Base-by-base conservation (phyloP, 2,329 filamentous ascomycete genomes). In the Alternaria longipes region DNA sequence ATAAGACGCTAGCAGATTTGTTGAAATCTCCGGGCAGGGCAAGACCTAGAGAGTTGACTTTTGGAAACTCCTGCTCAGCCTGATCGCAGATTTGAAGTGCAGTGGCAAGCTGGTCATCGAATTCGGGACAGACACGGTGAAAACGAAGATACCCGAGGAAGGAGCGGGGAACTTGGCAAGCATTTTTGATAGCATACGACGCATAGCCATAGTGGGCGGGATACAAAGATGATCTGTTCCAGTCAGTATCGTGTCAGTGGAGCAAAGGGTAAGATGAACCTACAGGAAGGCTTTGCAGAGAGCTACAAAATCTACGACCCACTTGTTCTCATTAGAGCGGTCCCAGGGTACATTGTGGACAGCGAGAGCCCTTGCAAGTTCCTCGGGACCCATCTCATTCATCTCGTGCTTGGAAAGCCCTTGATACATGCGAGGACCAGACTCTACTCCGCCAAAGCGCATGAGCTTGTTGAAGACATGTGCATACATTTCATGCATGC, bases 141-240 rank as follows among this genome's bases (percentile, higher is more conserved):
- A 91, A 87, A 9, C 94, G 83, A 0, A 98, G 83, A 68, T 97
- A 99, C 66, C 92, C 91, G 65, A 97, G 87, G 74, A 98, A 98
- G 74, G 95, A 97, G 61, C 88, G 87, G 41, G 97, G 84, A 0
- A 96, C 87, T 34, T 86, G 84, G 20, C 89, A 87, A 3, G 88
- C 88, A 7, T 84, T 78, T n/a, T 85, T 80, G 63, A 93, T 69
- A 20, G 73, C 84, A 12, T 84, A 79, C 0, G 80, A 74, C 16
- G 83, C 74, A 5, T 80, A 82, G 12, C 88, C 85, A 50, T 87
- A 86, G 18, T 86, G 83, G 38, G 87, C 86, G 38, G 86, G 72
- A 44, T 74, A 81, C 26, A 81, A 81, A 0, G 86, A 84, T 6
- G 91, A 84, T 42, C 83, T 84, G 5, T 83, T 86, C 7, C 14